A percentile compares a stretch with the other conserved stretches of the same genome.
phyloP scores from a whole-genome alignment of 1,139 yeast species.

The Magnusiomyces tetraspermus region DNA sequence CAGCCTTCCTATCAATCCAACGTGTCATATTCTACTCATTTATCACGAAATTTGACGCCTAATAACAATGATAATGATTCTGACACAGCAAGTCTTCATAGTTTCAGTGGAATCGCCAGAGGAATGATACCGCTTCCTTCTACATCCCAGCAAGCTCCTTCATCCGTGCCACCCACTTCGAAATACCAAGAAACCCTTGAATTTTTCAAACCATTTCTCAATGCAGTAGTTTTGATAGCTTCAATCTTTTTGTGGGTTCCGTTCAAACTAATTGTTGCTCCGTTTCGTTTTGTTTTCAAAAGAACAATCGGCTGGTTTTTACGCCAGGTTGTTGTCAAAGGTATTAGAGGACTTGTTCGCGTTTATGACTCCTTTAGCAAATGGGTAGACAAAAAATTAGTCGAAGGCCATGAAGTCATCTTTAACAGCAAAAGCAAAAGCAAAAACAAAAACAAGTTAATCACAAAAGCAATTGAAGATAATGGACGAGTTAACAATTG shows the following conservation, averaged over 20 bases:
- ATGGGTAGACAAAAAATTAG: not conserved
- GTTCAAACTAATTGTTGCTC: not conserved
- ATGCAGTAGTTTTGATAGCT: not conserved
- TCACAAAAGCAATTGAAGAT: not conserved
- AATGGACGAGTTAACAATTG: not conserved
- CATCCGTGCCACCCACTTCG: not conserved
- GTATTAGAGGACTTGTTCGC: not conserved
- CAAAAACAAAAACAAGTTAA: not conserved
- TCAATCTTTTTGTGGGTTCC: not conserved
- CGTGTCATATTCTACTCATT: not conserved
- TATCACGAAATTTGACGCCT: not conserved
- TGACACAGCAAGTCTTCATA: not conserved
- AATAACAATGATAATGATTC: conserved; percentile 1
- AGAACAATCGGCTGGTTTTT: not conserved
- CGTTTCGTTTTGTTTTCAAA: not conserved
- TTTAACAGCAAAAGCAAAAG: not conserved
- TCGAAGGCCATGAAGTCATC: not conserved
- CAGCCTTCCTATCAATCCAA: not conserved
- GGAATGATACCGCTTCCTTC: not conserved
- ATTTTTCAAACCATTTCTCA: not conserved
- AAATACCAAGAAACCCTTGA: not conserved
- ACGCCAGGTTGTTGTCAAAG: not conserved
- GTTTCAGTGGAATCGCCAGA: not conserved
- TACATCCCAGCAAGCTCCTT: not conserved
- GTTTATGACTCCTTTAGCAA: not conserved